Base-by-base conservation (phyloP, 495 filamentous ascomycete genomes). In the Podospora didyma region DNA sequence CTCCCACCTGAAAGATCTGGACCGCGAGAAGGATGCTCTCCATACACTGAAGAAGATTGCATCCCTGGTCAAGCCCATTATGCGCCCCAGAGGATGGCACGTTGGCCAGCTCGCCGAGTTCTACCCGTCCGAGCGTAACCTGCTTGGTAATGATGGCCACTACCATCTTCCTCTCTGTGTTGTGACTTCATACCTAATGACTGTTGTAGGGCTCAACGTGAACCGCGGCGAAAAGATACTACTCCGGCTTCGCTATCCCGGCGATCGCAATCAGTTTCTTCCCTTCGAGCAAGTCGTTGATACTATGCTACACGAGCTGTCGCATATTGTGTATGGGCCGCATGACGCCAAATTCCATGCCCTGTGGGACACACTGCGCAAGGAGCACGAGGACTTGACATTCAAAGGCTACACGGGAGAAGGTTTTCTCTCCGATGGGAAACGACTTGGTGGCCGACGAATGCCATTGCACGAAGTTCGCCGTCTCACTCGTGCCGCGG, bases 271-370 rank as follows among this genome's bases (percentile, higher is more conserved):
- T 49, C 85, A 89, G 67, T 98, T 98, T 62, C 70, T 96, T 9
- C 86, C 89, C 9, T 62, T 92, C 23, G 90, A 96, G 51, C 73
- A 89, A 58, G 81, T 96, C 2, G 77, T 88, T 14, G 90, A 95
- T 69, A 97, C 93, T 1, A 93, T 97, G 89, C 82, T 98, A 28
- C 94, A 98, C 67, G 94, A 97, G 81, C 82, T 98, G 1, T 86
- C 84, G n/a, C 94, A 98, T 66, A 96, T 87, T 58, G 80, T 89
- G 2, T 82, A 86, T 65, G 90, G 89, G 0, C 89, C 90, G 0
- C 94, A 98, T 65, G 84, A 97, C 55, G 81, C 76, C 37, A 78
- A 88, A 14, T 97, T 97, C 66, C 84, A 96, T 58, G 84, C 83
- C 3, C 74, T 96, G 19, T 96, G 92, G 88, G 86, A 96, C 55